Percentiles rank a stretch among this genome's conserved stretches.
Conservation (phyloP, 2,329 filamentous ascomycete genomes). For the Arthroderma sp. region DNA sequence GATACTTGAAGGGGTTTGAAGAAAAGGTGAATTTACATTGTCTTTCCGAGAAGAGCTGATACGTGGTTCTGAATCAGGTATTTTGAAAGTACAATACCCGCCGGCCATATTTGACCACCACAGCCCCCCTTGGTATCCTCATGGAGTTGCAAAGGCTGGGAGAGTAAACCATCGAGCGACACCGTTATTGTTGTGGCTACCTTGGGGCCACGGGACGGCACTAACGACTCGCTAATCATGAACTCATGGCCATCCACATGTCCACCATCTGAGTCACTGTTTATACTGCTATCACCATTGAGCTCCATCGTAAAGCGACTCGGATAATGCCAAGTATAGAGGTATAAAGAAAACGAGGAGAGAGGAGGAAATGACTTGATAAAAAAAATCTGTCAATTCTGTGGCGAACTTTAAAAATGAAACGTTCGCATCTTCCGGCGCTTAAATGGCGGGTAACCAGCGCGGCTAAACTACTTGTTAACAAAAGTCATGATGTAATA, state of each 20-base stretch:
- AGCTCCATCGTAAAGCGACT: too few species aligned
- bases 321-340: too few species aligned
- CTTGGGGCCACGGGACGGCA: slow-evolving; percentile 41
- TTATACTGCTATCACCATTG: too few species aligned
- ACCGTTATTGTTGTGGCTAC: slow-evolving; percentile 38
- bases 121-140: slow-evolving; percentile 82
- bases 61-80: slow-evolving; percentile 69
- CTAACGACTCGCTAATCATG: slow-evolving; percentile 40
- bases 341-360: too few species aligned
- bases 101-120: slow-evolving; percentile 88
- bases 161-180: slow-evolving; percentile 61
- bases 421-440: too few species aligned
- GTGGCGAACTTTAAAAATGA: too few species aligned
- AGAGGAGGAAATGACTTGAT: too few species aligned
- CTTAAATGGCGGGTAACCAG: too few species aligned
- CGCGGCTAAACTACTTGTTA: too few species aligned
- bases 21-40: slow-evolving; percentile 44
- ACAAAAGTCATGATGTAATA: too few species aligned
- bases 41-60: slow-evolving; percentile 48
- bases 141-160: slow-evolving; percentile 57
- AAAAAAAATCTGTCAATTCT: too few species aligned
- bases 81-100: slow-evolving; percentile 73
- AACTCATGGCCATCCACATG: neutral
- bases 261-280: too few species aligned
- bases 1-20: neutral